Evolutionary conservation across 805 yeast genomes (phyloP), one percentile per base, ranked within the genome.

Genomic region (Pachysolen tannophilus): DNA sequence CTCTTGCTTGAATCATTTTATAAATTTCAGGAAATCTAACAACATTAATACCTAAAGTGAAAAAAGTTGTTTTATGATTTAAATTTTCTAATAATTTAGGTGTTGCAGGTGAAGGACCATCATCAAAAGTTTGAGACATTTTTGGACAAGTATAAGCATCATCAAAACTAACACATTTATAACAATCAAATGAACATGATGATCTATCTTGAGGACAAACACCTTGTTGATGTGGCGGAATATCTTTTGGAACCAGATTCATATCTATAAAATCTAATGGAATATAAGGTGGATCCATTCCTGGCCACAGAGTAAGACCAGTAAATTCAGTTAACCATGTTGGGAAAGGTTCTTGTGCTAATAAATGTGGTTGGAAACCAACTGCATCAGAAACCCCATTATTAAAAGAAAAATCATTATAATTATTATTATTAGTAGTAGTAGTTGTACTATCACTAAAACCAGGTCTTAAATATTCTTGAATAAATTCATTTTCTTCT

Each of bases 81-180:
- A 88, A 57, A n/a, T 64, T 57, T 3, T 63, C 58, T 17, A 87
- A 54, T 20, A 90, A 64, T 28, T 64, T 65, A 4, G 71, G 61
- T 0, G 97, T 88, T 16, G 74, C 68, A 0, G 75, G 75, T 0
- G 88, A 70, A 1, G 98, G 98, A 0, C 98, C 97, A 54, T 90
- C 97, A 54, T 90, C 98, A 57, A 90, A 90, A 0, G 94, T 80
- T 58, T 90, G 97, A 0, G 88, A 75, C 26, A 90, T 61, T 31
- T 64, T 61, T 3, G 78, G 72, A 54, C 97, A 88, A 1, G 90
- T 73, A 46, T 63, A 69, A 5, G 82, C 75, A 51, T 88, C 97
- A 55, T 82, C 92, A 25, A 61, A 69, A 17, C 77, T 73, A 19
- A 78, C 74, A 59, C 96, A 88, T 43, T 78, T 74, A 53, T 67